Evolutionary conservation across 2,329 filamentous ascomycete genomes (phyloP).

Genomic region (Stachybotrys chartarum): DNA sequence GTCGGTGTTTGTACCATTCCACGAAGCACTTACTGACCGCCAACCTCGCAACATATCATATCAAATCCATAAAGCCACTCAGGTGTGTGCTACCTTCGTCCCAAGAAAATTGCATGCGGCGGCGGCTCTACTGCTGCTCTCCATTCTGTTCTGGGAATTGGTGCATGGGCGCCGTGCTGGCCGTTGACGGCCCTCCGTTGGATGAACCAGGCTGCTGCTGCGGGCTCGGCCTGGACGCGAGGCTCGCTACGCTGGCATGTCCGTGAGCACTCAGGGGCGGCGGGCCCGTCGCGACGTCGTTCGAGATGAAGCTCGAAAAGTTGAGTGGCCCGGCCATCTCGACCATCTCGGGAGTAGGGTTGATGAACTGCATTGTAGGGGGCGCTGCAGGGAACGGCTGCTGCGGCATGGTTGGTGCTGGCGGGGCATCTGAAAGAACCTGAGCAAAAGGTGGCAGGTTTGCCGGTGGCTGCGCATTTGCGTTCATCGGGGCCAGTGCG

Average conservation of each 20-base stretch:
- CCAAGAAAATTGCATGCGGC: constrained; percentile 7
- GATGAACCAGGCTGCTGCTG: neutral
- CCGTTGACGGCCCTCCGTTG: constrained; percentile 17
- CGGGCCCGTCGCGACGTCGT: constrained; percentile 11
- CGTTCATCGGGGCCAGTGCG: constrained; percentile 9
- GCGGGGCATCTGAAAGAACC: constrained; percentile 18
- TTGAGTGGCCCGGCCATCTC: constrained; percentile 8
- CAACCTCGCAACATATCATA: neutral
- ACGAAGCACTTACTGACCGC: neutral
- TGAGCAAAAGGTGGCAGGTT: constrained; percentile 9
- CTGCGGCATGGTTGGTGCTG: constrained; percentile 15
- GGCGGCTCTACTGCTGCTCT: constrained; percentile 12
- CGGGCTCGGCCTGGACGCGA: constrained; percentile 5
- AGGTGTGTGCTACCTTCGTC: neutral
- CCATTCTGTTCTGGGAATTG: constrained; percentile 12
- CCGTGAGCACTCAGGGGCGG: constrained; percentile 11
- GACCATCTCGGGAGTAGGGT: constrained; percentile 9
- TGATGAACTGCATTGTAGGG: constrained; percentile 9
- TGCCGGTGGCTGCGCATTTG: constrained; percentile 4
- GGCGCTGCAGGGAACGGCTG: constrained; percentile 11
- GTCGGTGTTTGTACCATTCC: neutral
- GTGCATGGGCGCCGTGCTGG: constrained; percentile 29
- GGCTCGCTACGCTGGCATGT: constrained; percentile 22
- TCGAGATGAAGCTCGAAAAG: constrained; percentile 20
- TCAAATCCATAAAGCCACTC: neutral